Evolutionary conservation across 768 basidiomycete species (phyloP).

Genomic region (Punctularia strigosozonata): DNA sequence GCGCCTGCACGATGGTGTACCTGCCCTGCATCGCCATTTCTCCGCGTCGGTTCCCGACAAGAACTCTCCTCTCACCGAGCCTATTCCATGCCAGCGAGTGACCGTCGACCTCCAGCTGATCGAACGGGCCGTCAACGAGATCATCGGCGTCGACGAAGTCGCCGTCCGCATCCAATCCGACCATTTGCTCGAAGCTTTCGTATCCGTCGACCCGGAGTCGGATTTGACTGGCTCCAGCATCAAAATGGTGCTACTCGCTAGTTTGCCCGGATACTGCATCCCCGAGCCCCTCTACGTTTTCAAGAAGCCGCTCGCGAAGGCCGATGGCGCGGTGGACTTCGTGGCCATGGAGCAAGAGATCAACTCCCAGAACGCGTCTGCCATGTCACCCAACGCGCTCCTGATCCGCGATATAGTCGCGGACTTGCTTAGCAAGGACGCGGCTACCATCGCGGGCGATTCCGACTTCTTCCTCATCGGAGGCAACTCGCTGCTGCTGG

Average conservation of each 20-base stretch:
- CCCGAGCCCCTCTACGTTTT: conserved; percentile 25
- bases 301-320: conserved; percentile 12
- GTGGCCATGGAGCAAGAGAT: conserved; percentile 18
- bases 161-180: conserved; percentile 21
- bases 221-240: conserved; percentile 13
- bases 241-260: conserved; percentile 10
- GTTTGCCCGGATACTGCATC: conserved; percentile 28
- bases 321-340: conserved; percentile 20
- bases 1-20: conserved; percentile 21
- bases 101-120: conserved; percentile 18
- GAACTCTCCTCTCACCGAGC: conserved; percentile 22
- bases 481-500: conserved; percentile 32
- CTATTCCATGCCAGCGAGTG: conserved; percentile 25
- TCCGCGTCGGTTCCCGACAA: conserved; percentile 23
- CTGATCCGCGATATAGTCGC: conserved; percentile 27
- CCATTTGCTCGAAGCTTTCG: conserved; percentile 25
- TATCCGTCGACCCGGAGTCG: conserved; percentile 16
- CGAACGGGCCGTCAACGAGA: conserved; percentile 14
- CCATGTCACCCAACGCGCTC: conserved; percentile 20
- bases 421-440: conserved; percentile 20
- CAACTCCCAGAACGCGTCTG: conserved; percentile 10
- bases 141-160: conserved; percentile 22
- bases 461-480: conserved; percentile 33
- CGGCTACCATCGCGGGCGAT: conserved; percentile 16
- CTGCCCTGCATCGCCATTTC: conserved; percentile 27